Evolutionary conservation across 1,284 basidiomycete species (phyloP), one percentile per base, ranked within the genome.

Genomic region (Papiliotrema fonsecae): DNA sequence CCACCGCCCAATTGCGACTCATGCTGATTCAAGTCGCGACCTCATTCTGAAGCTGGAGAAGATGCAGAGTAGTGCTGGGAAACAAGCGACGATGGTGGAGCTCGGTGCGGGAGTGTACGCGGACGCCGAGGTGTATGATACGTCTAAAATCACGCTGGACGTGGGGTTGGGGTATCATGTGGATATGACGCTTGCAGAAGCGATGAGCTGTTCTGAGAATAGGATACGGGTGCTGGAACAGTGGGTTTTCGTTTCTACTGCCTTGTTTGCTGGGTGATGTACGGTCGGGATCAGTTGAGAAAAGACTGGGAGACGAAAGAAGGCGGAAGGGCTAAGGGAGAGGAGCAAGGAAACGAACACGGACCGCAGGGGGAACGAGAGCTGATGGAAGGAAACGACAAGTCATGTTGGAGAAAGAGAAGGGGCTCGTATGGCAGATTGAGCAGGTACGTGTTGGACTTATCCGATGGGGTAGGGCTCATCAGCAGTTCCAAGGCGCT

Each of bases 51-150:
- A 57, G 21, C 46, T 65, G 2, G 30, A 42, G 6, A 50, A 49
- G 28, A 46, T 55, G 6, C 26, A 51, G 13, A 42, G 28, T 2
- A 40, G 43, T 22, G 28, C 35, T 1, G 43, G 37, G 4, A 32
- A 28, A 24, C 48, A 60, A 24, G 48, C 43, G 22, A 60, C 58
- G 11, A 45, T 62, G n/a, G 53, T 51, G 9, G 61, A 69, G 47
- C 45, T 67, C 11, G 65, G 65, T 19, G 63, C 55, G 0, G 67
- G 63, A 4, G 52, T 67, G 6, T 69, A 57, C 54, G 65, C 61
- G 3, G 59, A 67, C 25, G 54, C 60, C 36, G 21, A 58, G 64
- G 64, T 69, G 45, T 35, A 9, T 35, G 21, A 24, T 14, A 34
- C 32, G 11, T 38, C 31, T 22, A 14, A 14, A 30, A 5, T 42